Evolutionary conservation across 495 filamentous ascomycete species (phyloP), one percentile per base, ranked within the genome.

Genomic region (Lasiosphaeris hirsuta): DNA sequence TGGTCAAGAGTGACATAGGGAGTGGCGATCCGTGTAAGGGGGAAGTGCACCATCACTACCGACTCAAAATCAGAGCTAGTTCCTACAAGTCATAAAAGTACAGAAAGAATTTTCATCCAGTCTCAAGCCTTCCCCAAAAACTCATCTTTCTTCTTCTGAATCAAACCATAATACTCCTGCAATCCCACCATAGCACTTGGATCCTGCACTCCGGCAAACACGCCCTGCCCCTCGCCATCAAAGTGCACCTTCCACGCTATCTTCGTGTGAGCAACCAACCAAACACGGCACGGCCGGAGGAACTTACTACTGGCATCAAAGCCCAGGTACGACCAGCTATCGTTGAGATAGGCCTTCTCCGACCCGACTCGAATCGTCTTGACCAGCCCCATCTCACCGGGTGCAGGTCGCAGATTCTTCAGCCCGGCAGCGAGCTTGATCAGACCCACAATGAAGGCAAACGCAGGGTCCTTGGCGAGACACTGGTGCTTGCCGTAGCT

Each of bases 321-420:
- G 30, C 61, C 61, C 17, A 74, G 60, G 33, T 67, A 71, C n/a
- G 68, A 71, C 71, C 71, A 74, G 51, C 66, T 74, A 38, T 74
- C 69, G 34, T 74, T 72, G 39, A 74, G 65, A 54, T 67, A 72
- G 34, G 61, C 59, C 54, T 67, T 67, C 58, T 71, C 62, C 5
- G 55, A 41, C 41, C 66, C 68, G 38, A 72, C 55, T 10, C 51
- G 60, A 54, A 74, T 70, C 0, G 64, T 68, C 66, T 70, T 73
- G 45, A 72, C 60, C 40, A 52, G 30, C 7, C 70, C 72, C 69
- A 71, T 71, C 60, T 66, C 62, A 37, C 72, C 72, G 10, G 72
- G 70, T 8, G 72, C 72, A 10, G 67, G 69, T 7, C 70, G 66
- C 8, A 75, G 60, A 34, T 67, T 52, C 59, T 71, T 75, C 17